phyloP scores from a whole-genome alignment of 169 alveolate genomes.

The Eimeria tenella region DNA sequence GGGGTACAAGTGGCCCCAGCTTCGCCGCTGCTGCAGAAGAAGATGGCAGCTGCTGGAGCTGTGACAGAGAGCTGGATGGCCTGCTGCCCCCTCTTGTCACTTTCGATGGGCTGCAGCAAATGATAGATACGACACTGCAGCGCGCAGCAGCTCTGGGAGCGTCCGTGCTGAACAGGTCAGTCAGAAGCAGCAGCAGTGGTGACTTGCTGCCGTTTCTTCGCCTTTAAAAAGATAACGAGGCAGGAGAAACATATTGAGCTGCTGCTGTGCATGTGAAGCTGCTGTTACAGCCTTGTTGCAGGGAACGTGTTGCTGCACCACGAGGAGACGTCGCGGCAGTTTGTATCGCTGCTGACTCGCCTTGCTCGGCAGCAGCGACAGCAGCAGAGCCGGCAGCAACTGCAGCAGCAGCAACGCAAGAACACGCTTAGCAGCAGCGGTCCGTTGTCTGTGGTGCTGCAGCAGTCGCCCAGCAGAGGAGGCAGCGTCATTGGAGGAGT shows the following conservation, averaged over 20 bases:
- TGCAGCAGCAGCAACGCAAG: constrained; percentile 65
- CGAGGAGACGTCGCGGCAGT: constrained; percentile 58
- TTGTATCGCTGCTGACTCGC: constrained; percentile 52
- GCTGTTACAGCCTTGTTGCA: constrained; percentile 39
- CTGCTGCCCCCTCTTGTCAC: constrained; percentile 29
- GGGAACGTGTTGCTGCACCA: constrained; percentile 48
- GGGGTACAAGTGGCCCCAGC: neutral
- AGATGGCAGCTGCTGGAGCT: neutral
- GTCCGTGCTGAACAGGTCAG: constrained; percentile 45
- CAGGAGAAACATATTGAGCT: neutral
- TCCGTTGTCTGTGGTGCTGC: constrained; percentile 47
- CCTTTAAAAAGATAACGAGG: too few relatives aligned
- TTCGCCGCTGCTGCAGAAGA: constrained; percentile 10
- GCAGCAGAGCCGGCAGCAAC: constrained; percentile 55
- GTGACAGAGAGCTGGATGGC: constrained; percentile 42
- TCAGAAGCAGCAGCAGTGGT: constrained; percentile 38
- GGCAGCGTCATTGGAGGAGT: neutral
- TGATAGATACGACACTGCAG: constrained; percentile 59
- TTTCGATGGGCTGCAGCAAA: constrained; percentile 50
- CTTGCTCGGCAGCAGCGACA: constrained; percentile 66
- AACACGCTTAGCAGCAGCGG: constrained; percentile 41
- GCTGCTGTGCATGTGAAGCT: neutral
- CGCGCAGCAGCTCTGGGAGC: constrained; percentile 55
- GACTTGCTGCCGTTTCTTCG: neutral
- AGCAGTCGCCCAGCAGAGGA: constrained; percentile 57